Conservation (phyloP, 768 basidiomycete genomes). For the Termitomyces sp. region DNA sequence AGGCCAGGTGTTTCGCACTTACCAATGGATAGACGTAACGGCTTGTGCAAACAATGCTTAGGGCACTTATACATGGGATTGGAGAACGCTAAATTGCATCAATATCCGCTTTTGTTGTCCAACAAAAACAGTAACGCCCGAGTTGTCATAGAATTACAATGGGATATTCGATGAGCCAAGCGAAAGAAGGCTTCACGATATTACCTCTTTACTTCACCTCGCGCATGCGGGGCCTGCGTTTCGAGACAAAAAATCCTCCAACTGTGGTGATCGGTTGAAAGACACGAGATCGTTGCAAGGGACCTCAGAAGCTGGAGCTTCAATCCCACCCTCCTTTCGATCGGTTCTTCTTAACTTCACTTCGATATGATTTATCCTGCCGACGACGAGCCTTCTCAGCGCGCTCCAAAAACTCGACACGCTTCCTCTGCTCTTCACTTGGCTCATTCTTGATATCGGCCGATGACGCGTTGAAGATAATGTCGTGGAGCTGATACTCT, state of each 20-base stretch:
- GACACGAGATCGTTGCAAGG: neutral
- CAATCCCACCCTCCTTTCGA: conserved; percentile 18
- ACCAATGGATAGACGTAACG: neutral
- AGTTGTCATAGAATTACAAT: neutral
- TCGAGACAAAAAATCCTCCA: neutral
- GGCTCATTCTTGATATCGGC: conserved; percentile 49
- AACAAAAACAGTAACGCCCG: no score
- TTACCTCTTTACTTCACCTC: neutral
- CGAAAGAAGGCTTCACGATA: neutral
- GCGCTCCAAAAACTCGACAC: conserved; percentile 41
- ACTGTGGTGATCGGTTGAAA: neutral
- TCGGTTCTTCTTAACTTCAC: conserved; percentile 43
- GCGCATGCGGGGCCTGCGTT: neutral
- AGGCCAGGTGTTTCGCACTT: neutral
- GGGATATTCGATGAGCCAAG: neutral
- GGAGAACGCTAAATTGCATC: neutral
- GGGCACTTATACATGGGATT: no score
- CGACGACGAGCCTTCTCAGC: conserved; percentile 46
- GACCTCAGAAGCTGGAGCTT: neutral
- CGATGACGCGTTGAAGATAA: conserved; percentile 47
- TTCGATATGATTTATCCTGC: conserved; percentile 50
- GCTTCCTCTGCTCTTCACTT: conserved; percentile 52
- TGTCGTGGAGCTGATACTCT: conserved; percentile 44
- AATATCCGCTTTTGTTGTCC: no score
- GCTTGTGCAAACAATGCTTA: neutral